A percentile compares a stretch with the other conserved stretches of the same genome.
phyloP scores from a whole-genome alignment of 2,329 filamentous ascomycete species.

The Thielaviopsis populi region DNA sequence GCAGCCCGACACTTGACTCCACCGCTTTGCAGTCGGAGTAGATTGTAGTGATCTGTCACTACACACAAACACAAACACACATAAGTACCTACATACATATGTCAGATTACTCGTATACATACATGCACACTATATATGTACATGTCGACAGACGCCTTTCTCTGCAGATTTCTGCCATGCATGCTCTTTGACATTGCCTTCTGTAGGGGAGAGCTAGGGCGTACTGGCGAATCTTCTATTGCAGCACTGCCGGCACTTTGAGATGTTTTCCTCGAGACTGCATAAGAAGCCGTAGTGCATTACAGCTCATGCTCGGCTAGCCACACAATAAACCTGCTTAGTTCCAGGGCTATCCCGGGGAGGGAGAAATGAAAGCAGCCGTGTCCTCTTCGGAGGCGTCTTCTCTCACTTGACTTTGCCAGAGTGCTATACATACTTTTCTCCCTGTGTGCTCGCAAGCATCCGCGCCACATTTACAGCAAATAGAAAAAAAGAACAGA shows the following conservation, averaged over 20 bases:
- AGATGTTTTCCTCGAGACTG: neutral
- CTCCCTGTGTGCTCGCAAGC: neutral
- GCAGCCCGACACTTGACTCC: neutral
- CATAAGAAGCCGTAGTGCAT: neutral
- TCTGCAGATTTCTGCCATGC: neutral
- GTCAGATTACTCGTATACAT: neutral
- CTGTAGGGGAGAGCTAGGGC: neutral
- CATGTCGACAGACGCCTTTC: neutral
- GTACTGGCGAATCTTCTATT: neutral
- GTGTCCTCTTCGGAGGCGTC: neutral
- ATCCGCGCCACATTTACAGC: neutral
- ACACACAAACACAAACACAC: neutral
- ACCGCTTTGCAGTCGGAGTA: neutral
- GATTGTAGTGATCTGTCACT: neutral
- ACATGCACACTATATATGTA: neutral
- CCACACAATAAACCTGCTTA: neutral
- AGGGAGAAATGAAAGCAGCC: neutral
- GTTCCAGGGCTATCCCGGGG: neutral
- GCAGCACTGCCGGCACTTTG: neutral
- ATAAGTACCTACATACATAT: neutral
- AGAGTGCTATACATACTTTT: neutral
- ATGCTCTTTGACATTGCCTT: neutral
- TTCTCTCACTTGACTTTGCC: neutral
- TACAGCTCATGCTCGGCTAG: neutral
- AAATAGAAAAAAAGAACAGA: neutral